These are phyloP conservation scores for Suillus americanus DNA, from an alignment of 768 basidiomycete species.

Conservation along the genomic window DNA sequence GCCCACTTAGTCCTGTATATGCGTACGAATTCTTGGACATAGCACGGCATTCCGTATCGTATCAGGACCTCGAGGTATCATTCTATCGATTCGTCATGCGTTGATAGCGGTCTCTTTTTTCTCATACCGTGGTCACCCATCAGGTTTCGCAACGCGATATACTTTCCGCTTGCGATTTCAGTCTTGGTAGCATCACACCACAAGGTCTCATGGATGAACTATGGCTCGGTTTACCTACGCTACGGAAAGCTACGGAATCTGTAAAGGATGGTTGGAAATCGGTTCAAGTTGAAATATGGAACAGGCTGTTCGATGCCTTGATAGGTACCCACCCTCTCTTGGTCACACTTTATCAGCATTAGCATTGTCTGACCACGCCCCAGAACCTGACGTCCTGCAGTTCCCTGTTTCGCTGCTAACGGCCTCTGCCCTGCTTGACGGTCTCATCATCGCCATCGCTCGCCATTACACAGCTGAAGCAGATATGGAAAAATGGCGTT, in stretches of 20 bases:
- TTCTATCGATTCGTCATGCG: background rate
- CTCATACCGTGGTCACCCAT: background rate
- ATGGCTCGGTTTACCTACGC: constrained; percentile 53
- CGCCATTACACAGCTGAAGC: constrained; percentile 35
- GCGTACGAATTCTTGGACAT: constrained; percentile 50
- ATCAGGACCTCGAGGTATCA: constrained; percentile 55
- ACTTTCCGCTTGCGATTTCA: constrained; percentile 45
- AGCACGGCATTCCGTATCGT: constrained; percentile 45
- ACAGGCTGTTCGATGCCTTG: constrained; percentile 42
- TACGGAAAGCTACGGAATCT: constrained; percentile 39
- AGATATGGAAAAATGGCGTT: constrained; percentile 7
- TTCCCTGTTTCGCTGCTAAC: constrained; percentile 57
- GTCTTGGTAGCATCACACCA: constrained; percentile 53
- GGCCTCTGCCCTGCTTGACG: constrained; percentile 48
- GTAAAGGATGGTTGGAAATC: constrained; percentile 44
- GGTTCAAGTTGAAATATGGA: constrained; percentile 50
- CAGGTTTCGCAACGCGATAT: constrained; percentile 60
- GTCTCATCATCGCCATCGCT: constrained; percentile 39
- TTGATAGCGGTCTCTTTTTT: background rate
- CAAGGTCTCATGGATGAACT: constrained; percentile 54
- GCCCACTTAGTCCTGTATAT: constrained; percentile 53
- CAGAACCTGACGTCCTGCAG: constrained; percentile 54
- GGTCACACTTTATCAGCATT: background rate
- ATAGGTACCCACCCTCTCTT: constrained; percentile 29
- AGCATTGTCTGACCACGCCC: background rate